Evolutionary conservation across 345 rosid genomes (phyloP).

Genomic region (Syzygium oleosum): DNA sequence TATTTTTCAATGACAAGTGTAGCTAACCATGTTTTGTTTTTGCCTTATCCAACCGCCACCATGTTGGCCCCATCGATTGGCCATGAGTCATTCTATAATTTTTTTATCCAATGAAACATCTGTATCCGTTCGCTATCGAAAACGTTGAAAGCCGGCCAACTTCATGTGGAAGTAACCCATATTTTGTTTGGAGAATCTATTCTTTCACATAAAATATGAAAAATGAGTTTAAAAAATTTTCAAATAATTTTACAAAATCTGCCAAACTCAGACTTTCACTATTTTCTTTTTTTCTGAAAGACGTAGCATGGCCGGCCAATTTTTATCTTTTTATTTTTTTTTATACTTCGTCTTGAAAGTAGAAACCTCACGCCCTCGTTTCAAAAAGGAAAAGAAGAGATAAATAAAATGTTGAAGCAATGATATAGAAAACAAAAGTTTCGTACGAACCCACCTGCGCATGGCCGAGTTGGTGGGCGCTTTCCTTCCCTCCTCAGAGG

Average conservation of each 20-base stretch:
- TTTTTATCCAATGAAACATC: neutral
- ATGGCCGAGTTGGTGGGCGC: no score
- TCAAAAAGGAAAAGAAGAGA: neutral
- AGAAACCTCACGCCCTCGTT: neutral
- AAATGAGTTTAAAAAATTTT: neutral
- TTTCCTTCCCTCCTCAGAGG: no score
- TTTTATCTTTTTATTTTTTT: neutral
- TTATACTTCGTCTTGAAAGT: neutral
- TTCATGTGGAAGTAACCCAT: neutral
- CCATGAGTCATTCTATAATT: neutral
- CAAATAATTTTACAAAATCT: neutral
- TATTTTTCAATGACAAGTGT: neutral
- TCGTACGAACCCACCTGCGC: no score
- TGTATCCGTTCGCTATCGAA: neutral
- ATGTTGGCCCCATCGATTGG: neutral
- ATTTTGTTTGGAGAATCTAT: neutral
- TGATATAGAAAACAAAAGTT: neutral
- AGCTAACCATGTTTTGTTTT: neutral
- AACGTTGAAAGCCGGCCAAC: neutral
- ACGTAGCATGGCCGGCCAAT: neutral
- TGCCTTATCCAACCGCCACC: neutral
- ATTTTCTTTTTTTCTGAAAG: neutral
- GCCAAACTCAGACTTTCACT: neutral
- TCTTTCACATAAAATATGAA: neutral
- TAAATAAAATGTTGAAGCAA: neutral